Conservation (phyloP, 2,329 filamentous ascomycete genomes). For the Diaporthe sp. region DNA sequence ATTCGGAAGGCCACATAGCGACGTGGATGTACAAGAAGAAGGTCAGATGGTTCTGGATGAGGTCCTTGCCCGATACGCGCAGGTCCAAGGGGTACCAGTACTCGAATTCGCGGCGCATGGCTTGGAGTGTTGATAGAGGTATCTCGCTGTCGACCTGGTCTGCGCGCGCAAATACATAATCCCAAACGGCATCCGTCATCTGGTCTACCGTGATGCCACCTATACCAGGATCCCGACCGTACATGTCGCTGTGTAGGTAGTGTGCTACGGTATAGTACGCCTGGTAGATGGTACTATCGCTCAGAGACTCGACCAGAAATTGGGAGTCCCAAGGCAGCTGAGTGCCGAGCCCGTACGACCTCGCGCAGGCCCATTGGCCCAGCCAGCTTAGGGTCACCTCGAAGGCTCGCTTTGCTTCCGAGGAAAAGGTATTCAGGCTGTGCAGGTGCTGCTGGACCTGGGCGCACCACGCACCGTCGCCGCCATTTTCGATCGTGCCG, state of each 20-base stretch:
- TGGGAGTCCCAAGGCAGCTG: slow-evolving; percentile 7
- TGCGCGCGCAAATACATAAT: slow-evolving; percentile 9
- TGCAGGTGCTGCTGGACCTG: slow-evolving; percentile 9
- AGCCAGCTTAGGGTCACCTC: slow-evolving; percentile 4
- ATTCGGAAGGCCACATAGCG: slow-evolving; percentile 2
- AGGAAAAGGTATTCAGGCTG: slow-evolving; percentile 4
- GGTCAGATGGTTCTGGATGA: slow-evolving; percentile 8
- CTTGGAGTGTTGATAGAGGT: slow-evolving; percentile 3
- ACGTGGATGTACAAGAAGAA: slow-evolving; percentile 10
- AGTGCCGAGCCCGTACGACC: not conserved
- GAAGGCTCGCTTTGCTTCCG: slow-evolving; percentile 8
- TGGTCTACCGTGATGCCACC: slow-evolving; percentile 3
- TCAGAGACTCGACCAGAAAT: slow-evolving; percentile 9
- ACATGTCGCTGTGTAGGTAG: slow-evolving; percentile 8
- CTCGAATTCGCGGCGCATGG: slow-evolving; percentile 5
- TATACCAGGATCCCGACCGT: slow-evolving; percentile 2
- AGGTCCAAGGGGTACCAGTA: slow-evolving; percentile 5
- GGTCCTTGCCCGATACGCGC: slow-evolving; percentile 7
- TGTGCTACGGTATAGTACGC: slow-evolving; percentile 5
- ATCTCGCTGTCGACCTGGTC: slow-evolving; percentile 6
- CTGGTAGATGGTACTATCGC: slow-evolving; percentile 8
- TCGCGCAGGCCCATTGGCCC: slow-evolving; percentile 8
- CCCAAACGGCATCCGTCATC: slow-evolving; percentile 10
- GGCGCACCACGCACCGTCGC: slow-evolving; percentile 18
- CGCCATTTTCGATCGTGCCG: slow-evolving; percentile 13